phyloP scores from a whole-genome alignment of 2,329 filamentous ascomycete genomes.

The Neofusicoccum kwambonambiense region DNA sequence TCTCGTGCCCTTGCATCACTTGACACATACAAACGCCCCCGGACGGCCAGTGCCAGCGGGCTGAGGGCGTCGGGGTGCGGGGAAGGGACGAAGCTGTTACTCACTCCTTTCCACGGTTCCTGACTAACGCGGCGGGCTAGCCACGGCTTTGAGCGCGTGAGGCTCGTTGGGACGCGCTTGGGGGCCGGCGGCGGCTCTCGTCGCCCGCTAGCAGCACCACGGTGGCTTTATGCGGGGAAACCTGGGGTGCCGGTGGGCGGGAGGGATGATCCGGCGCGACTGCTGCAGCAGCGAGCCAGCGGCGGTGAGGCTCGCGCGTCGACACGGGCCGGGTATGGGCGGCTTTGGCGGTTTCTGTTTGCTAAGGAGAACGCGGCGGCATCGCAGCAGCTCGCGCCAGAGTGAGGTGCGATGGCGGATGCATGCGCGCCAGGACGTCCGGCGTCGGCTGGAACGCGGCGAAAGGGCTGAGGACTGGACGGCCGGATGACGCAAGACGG shows the following conservation, averaged over 20 bases:
- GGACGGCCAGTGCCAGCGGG: neutral
- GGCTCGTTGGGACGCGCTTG: neutral
- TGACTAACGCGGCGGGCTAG: conserved; percentile 1
- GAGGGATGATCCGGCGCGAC: conserved; percentile 14
- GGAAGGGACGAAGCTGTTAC: conserved; percentile 10
- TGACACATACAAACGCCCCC: conserved; percentile 13
- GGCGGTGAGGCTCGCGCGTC: conserved; percentile 13
- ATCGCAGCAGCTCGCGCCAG: conserved; percentile 15
- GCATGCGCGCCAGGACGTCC: neutral
- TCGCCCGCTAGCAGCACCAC: neutral
- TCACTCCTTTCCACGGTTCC: neutral
- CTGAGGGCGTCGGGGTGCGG: neutral
- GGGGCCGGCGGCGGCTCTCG: neutral
- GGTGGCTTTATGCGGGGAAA: conserved; percentile 9
- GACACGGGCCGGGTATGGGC: neutral
- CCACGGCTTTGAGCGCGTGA: neutral
- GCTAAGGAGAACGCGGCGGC: neutral
- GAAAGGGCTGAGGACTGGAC: conserved; percentile 1
- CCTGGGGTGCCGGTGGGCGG: conserved; percentile 9
- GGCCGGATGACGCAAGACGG: conserved; percentile 1
- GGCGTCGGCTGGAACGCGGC: neutral
- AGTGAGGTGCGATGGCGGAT: conserved; percentile 10
- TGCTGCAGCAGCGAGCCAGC: neutral
- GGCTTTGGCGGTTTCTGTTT: conserved; percentile 4
- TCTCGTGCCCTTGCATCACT: conserved; percentile 12